Evolutionary conservation across 2,329 filamentous ascomycete genomes (phyloP), one percentile per base, ranked within the genome.

Genomic region (Verticillium klebahnii): DNA sequence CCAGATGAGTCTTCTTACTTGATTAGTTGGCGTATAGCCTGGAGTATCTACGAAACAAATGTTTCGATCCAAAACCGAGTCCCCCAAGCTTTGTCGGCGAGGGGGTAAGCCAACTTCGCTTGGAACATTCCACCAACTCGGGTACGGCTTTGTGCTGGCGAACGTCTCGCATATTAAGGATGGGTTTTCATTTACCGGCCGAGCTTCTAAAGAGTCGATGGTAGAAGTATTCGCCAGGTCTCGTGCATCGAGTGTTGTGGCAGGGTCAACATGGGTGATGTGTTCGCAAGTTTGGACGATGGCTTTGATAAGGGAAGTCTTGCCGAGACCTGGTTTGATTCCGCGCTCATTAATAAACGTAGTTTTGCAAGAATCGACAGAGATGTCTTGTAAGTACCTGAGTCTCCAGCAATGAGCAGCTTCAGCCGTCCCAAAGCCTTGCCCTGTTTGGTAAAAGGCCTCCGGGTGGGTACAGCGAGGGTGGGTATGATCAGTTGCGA

Each of bases 401-500:
- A 84, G 70, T 87, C 85, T 34, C 95, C 95, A 59, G 92, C 90
- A 61, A 98, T 81, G 66, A 98, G 80, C n/a, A 98, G 80, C 77
- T 96, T 98, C 60, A 98, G 80, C 68, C 92, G 89, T 1, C 94
- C 94, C 73, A 98, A 85, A 37, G 83, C 84, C 77, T 90, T 94
- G 17, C 95, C 95, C 56, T 85, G 85, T n/a, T 90, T 87, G 0
- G 95, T 97, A 73, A 98, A 98, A 0, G 93, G 93, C 59, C 93
- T 85, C 58, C 95, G 87, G 64, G 87, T 90, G 3, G 95, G 94
- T 85, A 99, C 95, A 64, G 86, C 88, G 69, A 99, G 89, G 71
- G 93, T 97, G 5, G 95, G 95, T 95, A 99, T 99, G 63, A 99
- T 91, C n/a, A 99, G 83, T 74, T 98, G 93, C 29, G 90, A 89